A percentile compares a stretch with the other conserved stretches of the same genome.
Evolutionary conservation across 2,329 filamentous ascomycete species (phyloP).

Genomic region (Stemphylium lycopersici): DNA sequence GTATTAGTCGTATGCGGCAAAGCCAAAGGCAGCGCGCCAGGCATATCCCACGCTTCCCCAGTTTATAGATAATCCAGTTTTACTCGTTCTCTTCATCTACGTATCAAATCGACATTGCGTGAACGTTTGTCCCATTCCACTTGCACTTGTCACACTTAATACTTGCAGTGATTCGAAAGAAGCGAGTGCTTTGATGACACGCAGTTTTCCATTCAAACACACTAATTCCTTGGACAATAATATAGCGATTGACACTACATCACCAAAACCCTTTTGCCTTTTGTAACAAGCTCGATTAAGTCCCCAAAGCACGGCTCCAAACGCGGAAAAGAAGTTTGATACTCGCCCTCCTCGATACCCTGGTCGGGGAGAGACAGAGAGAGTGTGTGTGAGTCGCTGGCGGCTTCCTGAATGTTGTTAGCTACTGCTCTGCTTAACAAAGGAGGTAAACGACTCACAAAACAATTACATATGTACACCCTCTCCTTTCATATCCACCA

Average conservation of each 20-base stretch:
- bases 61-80: slow-evolving; percentile 1
- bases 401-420: too few species aligned
- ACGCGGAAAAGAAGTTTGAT: slow-evolving; percentile 42
- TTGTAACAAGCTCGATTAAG: slow-evolving; percentile 21
- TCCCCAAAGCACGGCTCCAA: slow-evolving; percentile 17
- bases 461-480: too few species aligned
- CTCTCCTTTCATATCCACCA: too few species aligned
- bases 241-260: neutral
- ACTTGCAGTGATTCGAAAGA: neutral
- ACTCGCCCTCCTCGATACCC: slow-evolving; percentile 58
- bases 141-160: too few species aligned
- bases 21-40: slow-evolving; percentile 12
- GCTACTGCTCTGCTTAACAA: too few species aligned
- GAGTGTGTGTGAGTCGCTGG: too few species aligned
- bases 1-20: neutral
- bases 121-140: too few species aligned
- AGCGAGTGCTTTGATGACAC: neutral
- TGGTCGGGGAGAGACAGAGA: slow-evolving; percentile 67
- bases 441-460: too few species aligned
- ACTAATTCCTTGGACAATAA: neutral
- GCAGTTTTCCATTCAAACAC: neutral
- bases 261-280: neutral
- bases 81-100: neutral
- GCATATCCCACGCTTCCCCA: neutral
- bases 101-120: too few species aligned